Percentiles rank a stretch among this genome's conserved stretches.
phyloP scores from a whole-genome alignment of 2,329 filamentous ascomycete species.

The Sporothrix pallida region DNA sequence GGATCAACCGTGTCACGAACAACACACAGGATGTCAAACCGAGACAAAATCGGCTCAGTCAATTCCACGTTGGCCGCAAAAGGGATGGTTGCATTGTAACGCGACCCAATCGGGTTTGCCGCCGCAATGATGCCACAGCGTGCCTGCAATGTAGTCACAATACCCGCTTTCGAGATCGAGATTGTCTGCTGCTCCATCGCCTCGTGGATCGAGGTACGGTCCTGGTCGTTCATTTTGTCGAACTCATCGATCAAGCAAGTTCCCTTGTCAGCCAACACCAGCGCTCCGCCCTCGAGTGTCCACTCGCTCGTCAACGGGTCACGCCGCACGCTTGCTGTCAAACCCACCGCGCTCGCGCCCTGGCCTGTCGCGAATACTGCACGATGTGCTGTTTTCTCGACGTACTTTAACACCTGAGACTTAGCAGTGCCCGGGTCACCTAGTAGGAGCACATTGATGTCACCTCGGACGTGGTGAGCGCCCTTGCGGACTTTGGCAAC shows the following conservation, averaged over 20 bases:
- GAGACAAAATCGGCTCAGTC: constrained; percentile 94
- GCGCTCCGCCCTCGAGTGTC: constrained; percentile 93
- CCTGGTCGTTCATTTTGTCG: constrained; percentile 99
- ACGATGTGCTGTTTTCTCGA: constrained; percentile 95
- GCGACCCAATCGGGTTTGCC: constrained; percentile 93
- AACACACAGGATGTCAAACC: constrained; percentile 97
- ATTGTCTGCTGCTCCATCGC: constrained; percentile 99
- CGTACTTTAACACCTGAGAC: constrained; percentile 95
- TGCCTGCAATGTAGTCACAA: constrained; percentile 95
- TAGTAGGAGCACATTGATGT: constrained; percentile 96
- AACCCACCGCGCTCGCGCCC: constrained; percentile 94
- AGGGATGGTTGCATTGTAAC: constrained; percentile 94
- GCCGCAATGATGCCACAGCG: constrained; percentile 96
- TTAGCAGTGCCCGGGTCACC: constrained; percentile 98
- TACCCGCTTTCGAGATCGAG: constrained; percentile 97
- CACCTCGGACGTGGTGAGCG: constrained; percentile 87
- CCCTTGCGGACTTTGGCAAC: constrained; percentile 91
- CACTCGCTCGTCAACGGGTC: constrained; percentile 96
- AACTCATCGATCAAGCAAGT: constrained; percentile 98
- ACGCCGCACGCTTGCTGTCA: constrained; percentile 93
- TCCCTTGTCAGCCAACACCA: constrained; percentile 92
- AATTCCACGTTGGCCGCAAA: constrained; percentile 97
- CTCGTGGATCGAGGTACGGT: constrained; percentile 97
- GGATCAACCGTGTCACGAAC: constrained; percentile 96
- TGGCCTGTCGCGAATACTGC: constrained; percentile 98